Evolutionary conservation across 1,139 yeast genomes (phyloP), one percentile per base, ranked within the genome.

Genomic region (Yarrowia galli): DNA sequence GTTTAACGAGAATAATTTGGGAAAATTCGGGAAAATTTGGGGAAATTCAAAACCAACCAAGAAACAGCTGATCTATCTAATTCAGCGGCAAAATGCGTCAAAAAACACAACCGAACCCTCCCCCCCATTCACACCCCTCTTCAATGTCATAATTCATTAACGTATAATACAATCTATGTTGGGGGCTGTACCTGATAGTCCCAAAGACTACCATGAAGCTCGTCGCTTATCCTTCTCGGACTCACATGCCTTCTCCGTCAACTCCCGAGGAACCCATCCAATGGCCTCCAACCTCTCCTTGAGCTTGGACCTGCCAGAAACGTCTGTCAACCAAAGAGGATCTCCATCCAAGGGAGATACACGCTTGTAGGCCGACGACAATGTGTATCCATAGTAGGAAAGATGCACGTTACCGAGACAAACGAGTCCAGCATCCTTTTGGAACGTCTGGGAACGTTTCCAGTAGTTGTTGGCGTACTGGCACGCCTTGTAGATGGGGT

Each of bases 341-440:
- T 58, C 64, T 28, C 64, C 64, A 20, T 43, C 64, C n/a, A 58
- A 42, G 32, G 64, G 64, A 23, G 64, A 58, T 2, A 43, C 64
- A 2, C 64, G 49, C 9, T 43, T 58, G 51, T 58, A 58, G 16
- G 51, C 64, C 18, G 64, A 58, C n/a, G 64, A 58, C 10, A 58
- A 40, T 10, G 64, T 58, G 64, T 58, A 58, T 15, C 64, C 64
- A n/a, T 58, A 58, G n/a, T 42, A 43, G 2, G 64, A 28, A 13
- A 58, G 25, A 12, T 43, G 64, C 16, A 25, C 51, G 22, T 58
- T 58, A 2, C 51, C 51, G 1, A 58, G 32, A 20, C 64, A 43
- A 2, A 58, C 49, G 1, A 58, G 64, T 1, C 64, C 64, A 4
- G 51, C 51, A n/a, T 58, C 64, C 36, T 58, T 58, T 28, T 58